Base-by-base conservation (phyloP, 306 rosid genomes). In the Ormosia semicastrata region DNA sequence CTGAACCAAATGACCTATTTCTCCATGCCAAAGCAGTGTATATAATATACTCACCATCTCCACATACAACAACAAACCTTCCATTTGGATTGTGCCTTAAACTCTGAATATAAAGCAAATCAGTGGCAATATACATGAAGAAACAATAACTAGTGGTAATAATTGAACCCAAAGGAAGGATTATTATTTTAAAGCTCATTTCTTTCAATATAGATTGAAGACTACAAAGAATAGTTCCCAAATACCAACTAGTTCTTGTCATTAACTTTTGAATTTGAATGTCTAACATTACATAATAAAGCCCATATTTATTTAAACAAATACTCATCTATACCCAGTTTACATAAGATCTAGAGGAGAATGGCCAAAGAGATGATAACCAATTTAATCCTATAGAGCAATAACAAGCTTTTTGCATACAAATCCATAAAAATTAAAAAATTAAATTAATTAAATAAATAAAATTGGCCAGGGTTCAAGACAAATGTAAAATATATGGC, bases 1-100 rank as follows among this genome's bases (percentile, higher is more conserved):
- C 99, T 2, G 99, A 93, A 83, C 99, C 99, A 83, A 96, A 96
- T 58, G 99, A 93, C 68, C 99, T 90, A 65, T 95, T 95, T 84
- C 99, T 93, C 99, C 99, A 95, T 7, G 99, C 99, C 87, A 95
- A 89, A 77, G 99, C 99, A 70, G 99, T 95, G 86, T 90, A 93
- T 83, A 95, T 95, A 79, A 95, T 93, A 86, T 93, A 95, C 74
- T 95, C 99, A 76, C 99, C 99, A 89, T 95, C 99, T 76, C 99
- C 99, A 74, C 99, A 95, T 33, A 95, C 99, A 83, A 95, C 99
- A 74, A 96, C 99, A 87, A 96, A 96, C 85, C 99, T 92, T 83
- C 99, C 99, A 77, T 96, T 96, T 73, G 99, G 98, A 75, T 96
- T 96, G 93, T 96, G 98, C 92, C 76, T 93, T 80, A 96, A 86